Evolutionary conservation across 2,329 filamentous ascomycete species (phyloP), one percentile per base, ranked within the genome.

Genomic region (Aspergillus sojae): DNA sequence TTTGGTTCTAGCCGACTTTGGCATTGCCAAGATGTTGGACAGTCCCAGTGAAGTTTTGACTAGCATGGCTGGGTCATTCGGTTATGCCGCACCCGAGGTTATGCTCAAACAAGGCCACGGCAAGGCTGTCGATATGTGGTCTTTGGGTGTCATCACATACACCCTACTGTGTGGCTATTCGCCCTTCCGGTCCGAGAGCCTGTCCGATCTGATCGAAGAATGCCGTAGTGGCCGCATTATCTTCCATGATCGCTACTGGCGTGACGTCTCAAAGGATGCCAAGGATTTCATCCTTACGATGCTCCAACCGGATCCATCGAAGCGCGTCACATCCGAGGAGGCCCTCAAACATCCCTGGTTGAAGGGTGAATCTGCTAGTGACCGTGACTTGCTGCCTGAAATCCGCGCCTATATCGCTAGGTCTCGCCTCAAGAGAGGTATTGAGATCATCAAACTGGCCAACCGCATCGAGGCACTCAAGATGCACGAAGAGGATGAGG

Each of bases 111-210:
- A 92, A 75, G 95, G 95, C 23, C 96, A 99, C 77, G 95, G 95
- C 77, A 99, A 98, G 80, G 93, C 95, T 5, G 95, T 98, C 39
- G 95, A 99, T 77, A 97, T 99, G 92, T 99, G 95, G 95, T 98
- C 95, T 3, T 86, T 99, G 80, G 95, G 95, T 66, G 95, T 99
- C 74, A 99, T 99, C 74, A 98, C 95, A 48, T 99, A 99, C 81
- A 99, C 95, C 19, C 85, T 99, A 32, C 91, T 99, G 58, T 99
- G 96, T 77, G 95, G 95, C 70, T 99, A 99, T 83, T 97, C 94
- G 52, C 95, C 95, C 23, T 99, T 99, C 87, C 90, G 95, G 70
- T 95, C 93, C 66, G 95, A 99, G 82, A 97, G 92, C 73, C 84
- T 99, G 56, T 87, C 91, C 68, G 95, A 98, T 73, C 85, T 99